Conservation (phyloP, 1,139 yeast species). For the Pichia norvegensis region DNA sequence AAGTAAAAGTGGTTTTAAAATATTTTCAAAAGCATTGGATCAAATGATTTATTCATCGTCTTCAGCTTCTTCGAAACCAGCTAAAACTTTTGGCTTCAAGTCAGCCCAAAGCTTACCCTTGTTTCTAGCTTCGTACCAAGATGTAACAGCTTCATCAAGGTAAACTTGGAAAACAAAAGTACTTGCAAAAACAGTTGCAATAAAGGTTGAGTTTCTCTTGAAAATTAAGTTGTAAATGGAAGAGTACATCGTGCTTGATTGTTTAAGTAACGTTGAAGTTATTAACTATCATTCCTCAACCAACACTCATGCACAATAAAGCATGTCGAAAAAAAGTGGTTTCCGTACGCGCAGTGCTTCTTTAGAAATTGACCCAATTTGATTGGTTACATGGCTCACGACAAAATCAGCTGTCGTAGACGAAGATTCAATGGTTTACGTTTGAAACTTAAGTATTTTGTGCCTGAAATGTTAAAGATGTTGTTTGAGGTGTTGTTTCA, state of each 20-base stretch:
- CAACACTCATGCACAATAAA: no score
- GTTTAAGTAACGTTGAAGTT: not conserved
- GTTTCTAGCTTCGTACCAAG: slow-evolving; percentile 83
- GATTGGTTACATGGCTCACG: not conserved
- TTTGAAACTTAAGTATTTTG: not conserved
- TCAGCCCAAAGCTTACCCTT: slow-evolving; percentile 97
- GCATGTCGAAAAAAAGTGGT: not conserved
- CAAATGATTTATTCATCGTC: slow-evolving; percentile 12
- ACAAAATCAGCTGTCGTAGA: not conserved
- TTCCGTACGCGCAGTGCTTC: not conserved
- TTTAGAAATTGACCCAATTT: not conserved
- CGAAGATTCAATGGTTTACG: not conserved
- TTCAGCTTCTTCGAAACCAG: slow-evolving; percentile 31
- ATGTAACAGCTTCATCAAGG: slow-evolving; percentile 72
- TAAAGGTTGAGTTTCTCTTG: slow-evolving; percentile 90
- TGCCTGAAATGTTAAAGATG: not conserved
- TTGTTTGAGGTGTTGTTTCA: not conserved
- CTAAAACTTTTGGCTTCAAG: slow-evolving; percentile 53
- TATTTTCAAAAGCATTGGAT: not conserved
- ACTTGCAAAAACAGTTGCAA: slow-evolving; percentile 75
- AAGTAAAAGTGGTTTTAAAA: not conserved
- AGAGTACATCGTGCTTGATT: slow-evolving; percentile 30
- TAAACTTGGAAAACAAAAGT: slow-evolving; percentile 87
- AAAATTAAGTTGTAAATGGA: slow-evolving; percentile 61
- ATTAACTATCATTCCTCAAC: no score